Percentiles rank a stretch among this genome's conserved stretches.
Evolutionary conservation across 2,329 filamentous ascomycete genomes (phyloP).

Genomic region (Cercospora nicotianae): DNA sequence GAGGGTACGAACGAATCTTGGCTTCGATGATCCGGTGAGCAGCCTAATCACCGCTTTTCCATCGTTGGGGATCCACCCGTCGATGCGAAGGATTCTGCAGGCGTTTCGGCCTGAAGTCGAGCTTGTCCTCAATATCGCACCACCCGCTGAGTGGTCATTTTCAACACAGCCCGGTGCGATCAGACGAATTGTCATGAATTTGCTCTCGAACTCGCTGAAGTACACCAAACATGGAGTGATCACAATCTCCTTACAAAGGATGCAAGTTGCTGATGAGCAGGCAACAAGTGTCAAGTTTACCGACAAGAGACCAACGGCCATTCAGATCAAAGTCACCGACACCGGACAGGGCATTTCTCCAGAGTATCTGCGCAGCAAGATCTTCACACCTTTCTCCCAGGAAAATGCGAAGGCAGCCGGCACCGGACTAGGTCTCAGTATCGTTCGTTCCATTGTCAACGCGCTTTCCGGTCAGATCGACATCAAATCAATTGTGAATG

Average conservation of each 20-base stretch:
- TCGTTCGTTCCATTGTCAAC: slow-evolving; percentile 61
- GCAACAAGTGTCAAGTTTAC: slow-evolving; percentile 9
- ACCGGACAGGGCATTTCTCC: slow-evolving; percentile 66
- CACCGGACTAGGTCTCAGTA: slow-evolving; percentile 64
- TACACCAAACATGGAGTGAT: slow-evolving; percentile 46
- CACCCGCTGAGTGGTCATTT: slow-evolving; percentile 25
- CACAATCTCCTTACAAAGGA: slow-evolving; percentile 30
- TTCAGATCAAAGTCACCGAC: slow-evolving; percentile 52
- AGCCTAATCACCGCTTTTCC: slow-evolving; percentile 5
- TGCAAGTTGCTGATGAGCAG: not conserved
- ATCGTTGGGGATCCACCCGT: slow-evolving; percentile 5
- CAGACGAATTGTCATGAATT: slow-evolving; percentile 49
- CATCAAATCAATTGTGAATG: slow-evolving; percentile 42
- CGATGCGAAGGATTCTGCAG: slow-evolving; percentile 21
- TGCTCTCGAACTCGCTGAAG: slow-evolving; percentile 28
- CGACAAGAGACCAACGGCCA: slow-evolving; percentile 19
- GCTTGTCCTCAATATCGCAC: slow-evolving; percentile 44
- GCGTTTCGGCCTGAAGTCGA: slow-evolving; percentile 26
- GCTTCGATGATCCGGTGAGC: slow-evolving; percentile 18
- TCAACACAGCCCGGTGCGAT: slow-evolving; percentile 41
- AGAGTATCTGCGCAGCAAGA: slow-evolving; percentile 59
- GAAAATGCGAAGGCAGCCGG: slow-evolving; percentile 62
- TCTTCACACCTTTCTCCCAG: slow-evolving; percentile 66
- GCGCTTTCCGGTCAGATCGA: slow-evolving; percentile 61
- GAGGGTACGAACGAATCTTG: slow-evolving; percentile 20